Conservation (phyloP, 1,284 basidiomycete genomes). For the Vanrija sp. region DNA sequence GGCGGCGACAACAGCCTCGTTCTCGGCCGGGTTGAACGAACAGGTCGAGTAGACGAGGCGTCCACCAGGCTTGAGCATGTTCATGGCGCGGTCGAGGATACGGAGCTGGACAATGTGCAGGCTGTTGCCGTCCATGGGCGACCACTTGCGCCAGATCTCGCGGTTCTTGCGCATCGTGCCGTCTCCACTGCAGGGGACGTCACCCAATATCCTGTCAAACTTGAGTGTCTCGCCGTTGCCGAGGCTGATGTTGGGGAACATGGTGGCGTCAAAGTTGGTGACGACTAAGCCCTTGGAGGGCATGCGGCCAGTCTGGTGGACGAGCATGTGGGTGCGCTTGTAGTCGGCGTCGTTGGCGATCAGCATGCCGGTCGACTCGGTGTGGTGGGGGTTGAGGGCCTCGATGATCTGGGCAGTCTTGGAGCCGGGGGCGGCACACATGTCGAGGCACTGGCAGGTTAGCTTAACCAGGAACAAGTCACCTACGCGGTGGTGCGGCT, state of each 20-base stretch:
- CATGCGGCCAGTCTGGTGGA: constrained; percentile 93
- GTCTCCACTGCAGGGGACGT: constrained; percentile 94
- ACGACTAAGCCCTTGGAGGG: constrained; percentile 91
- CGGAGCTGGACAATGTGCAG: constrained; percentile 90
- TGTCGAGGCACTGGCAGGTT: constrained; percentile 73
- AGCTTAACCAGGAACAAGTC: too few species aligned
- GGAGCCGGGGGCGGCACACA: constrained; percentile 99
- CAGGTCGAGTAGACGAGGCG: constrained; percentile 97
- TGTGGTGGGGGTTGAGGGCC: constrained; percentile 48
- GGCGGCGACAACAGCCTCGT: constrained; percentile 91
- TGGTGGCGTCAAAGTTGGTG: constrained; percentile 92
- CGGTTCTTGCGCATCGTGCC: constrained; percentile 93
- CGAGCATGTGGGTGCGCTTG: constrained; percentile 92
- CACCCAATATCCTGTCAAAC: constrained; percentile 92
- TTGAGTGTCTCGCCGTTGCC: constrained; percentile 55
- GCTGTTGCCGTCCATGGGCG: constrained; percentile 81
- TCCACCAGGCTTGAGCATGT: constrained; percentile 77
- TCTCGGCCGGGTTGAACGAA: constrained; percentile 94
- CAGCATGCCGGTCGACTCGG: constrained; percentile 42
- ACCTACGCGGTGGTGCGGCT: constrained; percentile 67
- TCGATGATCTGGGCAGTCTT: constrained; percentile 58
- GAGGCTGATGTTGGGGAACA: constrained; percentile 68
- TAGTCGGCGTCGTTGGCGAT: constrained; percentile 61
- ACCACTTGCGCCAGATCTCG: constrained; percentile 94
- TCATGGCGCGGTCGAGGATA: constrained; percentile 88